Base-by-base conservation (phyloP, 108 stramenopile species). In the Nitzschia palea region DNA sequence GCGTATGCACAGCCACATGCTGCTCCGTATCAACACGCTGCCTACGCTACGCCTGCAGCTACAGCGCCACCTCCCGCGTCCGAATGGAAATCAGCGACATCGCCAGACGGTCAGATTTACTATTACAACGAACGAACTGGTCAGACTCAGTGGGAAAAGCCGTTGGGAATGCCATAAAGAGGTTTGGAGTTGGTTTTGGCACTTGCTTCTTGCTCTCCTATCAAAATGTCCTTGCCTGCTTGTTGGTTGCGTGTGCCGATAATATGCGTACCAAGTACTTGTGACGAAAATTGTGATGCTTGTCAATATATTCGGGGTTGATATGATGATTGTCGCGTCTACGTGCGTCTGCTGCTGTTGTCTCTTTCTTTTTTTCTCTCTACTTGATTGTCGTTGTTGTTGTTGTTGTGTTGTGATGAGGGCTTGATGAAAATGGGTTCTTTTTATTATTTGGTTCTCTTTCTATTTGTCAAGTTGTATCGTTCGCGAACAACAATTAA, bases 141-240 rank as follows among this genome's bases (percentile, higher is more conserved):
- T 4, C 88, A 89, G 72, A 95, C 93, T 1, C 81, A 83, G 33
- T 96, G 96, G 96, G 89, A 95, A 20, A 93, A 88, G 61, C 91
- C 91, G 10, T 57, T 83, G 26, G 92, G 87, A 14, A 90, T 93
- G 86, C 86, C 85, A 56, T 89, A 80, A 77, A 22, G 44, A 44
- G 55, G 34, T 36, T 50, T 64, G 55, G 37, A 36, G n/a, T 20
- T 55, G 28, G 54, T 32, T 55, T 42, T 55, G 54, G 9, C 25
- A 27, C 20, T 55, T 55, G 54, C 26, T 31, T 32, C 54, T 12
- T 42, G 9, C 40, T 52, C 33, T 36, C 59, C 23, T 42, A n/a
- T 31, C 26, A 14, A 12, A 20, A 14, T 33, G 30, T 15, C 55
- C 33, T 17, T 56, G 55, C 33, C 55, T 56, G 55, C 20, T 56